Evolutionary conservation across 2,329 filamentous ascomycete species (phyloP).

Genomic region (Venturia aucupariae): DNA sequence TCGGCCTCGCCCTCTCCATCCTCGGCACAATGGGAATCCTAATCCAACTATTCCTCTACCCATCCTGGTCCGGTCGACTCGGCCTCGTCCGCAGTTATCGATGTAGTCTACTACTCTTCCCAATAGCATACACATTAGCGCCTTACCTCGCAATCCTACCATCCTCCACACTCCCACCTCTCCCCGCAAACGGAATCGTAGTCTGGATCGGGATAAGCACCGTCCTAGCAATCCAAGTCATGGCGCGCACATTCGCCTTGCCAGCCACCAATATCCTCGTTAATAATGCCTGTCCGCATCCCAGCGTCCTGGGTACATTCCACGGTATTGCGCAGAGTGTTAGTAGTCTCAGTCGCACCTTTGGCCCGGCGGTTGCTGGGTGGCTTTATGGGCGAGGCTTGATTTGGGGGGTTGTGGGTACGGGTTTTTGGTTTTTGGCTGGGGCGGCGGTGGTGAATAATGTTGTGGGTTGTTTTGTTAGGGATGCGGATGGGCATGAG

Average conservation of each 20-base stretch:
- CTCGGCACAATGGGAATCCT: conserved; percentile 39
- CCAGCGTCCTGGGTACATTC: conserved; percentile 45
- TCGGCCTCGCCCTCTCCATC: conserved; percentile 39
- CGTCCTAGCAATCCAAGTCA: conserved; percentile 36
- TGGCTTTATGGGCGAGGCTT: conserved; percentile 52
- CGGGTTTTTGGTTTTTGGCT: conserved; percentile 49
- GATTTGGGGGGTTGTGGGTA: conserved; percentile 47
- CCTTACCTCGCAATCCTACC: conserved; percentile 37
- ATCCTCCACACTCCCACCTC: conserved; percentile 30
- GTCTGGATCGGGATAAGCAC: conserved; percentile 36
- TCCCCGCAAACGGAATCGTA: conserved; percentile 29
- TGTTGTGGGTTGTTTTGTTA: conserved; percentile 46
- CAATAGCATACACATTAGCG: conserved; percentile 33
- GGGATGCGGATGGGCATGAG: conserved; percentile 56
- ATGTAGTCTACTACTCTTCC: conserved; percentile 34
- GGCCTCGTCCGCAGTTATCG: conserved; percentile 35
- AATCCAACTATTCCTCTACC: conserved; percentile 39
- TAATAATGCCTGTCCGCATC: conserved; percentile 51
- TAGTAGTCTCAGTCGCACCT: conserved; percentile 47
- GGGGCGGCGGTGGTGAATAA: conserved; percentile 41
- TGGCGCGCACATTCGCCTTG: conserved; percentile 42
- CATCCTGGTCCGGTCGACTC: conserved; percentile 31
- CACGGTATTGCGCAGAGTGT: conserved; percentile 53
- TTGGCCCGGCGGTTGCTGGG: conserved; percentile 53
- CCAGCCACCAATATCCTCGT: conserved; percentile 51